These are phyloP conservation scores for Beauveria asiatica DNA, from an alignment of 2,329 filamentous ascomycete species.

Conservation along the genomic window DNA sequence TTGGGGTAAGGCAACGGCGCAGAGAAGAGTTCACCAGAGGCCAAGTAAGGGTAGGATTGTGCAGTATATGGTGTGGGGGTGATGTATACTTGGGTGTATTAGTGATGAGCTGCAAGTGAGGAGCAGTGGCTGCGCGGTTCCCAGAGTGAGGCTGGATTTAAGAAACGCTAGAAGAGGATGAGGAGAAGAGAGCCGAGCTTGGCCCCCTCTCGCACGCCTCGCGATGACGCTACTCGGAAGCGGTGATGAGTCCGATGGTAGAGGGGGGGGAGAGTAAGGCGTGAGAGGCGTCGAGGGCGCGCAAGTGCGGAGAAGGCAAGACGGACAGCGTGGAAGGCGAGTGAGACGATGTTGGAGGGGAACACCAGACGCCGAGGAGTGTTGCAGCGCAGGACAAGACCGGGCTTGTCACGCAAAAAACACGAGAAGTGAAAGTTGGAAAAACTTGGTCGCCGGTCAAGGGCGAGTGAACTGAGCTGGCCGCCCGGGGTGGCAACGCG, in stretches of 20 bases:
- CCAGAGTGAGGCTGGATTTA: neutral
- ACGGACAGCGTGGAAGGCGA: neutral
- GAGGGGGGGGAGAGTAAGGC: neutral
- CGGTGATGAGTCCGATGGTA: conserved; percentile 8
- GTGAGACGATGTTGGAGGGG: neutral
- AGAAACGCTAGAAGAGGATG: conserved; percentile 11
- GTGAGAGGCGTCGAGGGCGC: conserved; percentile 6
- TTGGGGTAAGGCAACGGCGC: conserved; percentile 3
- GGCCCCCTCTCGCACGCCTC: conserved; percentile 8
- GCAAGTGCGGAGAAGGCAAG: conserved; percentile 2
- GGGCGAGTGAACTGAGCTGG: neutral
- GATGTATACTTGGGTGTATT: neutral
- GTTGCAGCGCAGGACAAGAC: conserved; percentile 3
- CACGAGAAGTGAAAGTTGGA: neutral
- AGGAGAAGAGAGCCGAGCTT: neutral
- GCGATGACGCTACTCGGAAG: conserved; percentile 1
- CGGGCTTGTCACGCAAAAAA: neutral
- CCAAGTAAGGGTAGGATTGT: neutral
- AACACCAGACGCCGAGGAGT: neutral
- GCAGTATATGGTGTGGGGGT: conserved; percentile 4
- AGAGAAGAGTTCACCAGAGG: neutral
- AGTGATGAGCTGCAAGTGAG: conserved; percentile 7
- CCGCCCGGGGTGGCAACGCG: neutral
- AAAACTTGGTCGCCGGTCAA: neutral
- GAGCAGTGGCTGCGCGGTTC: neutral